These are phyloP conservation scores for Pythium aquatile DNA, from an alignment of 352 stramenopile species.

Conservation along the genomic window DNA sequence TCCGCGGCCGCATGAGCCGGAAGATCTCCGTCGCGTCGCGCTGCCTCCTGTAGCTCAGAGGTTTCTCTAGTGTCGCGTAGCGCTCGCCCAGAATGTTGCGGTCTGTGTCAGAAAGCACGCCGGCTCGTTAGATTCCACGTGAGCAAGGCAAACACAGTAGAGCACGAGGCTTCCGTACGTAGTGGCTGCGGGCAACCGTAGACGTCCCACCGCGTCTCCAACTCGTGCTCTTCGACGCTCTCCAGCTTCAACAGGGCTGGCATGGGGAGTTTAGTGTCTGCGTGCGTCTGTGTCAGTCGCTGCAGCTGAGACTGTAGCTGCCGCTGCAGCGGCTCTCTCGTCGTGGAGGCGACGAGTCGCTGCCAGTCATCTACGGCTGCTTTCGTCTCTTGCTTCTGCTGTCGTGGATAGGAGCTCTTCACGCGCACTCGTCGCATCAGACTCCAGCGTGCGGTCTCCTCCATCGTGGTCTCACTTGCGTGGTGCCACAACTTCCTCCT, in stretches of 20 bases:
- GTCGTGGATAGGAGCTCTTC: background rate
- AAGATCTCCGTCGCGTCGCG: conserved; percentile 20
- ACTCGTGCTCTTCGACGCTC: conserved; percentile 15
- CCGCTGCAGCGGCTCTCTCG: background rate
- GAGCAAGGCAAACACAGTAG: background rate
- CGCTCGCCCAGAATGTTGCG: conserved; percentile 31
- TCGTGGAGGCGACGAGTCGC: background rate
- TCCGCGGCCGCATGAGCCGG: conserved; percentile 19
- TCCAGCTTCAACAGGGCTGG: background rate
- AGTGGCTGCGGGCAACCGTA: conserved; percentile 23
- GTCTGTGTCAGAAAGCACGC: conserved; percentile 5
- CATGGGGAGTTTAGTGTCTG: background rate
- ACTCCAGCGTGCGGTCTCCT: background rate
- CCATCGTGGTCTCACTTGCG: background rate
- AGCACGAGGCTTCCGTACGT: conserved; percentile 12
- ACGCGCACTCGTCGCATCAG: background rate
- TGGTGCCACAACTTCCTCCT: background rate
- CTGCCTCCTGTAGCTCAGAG: conserved; percentile 18
- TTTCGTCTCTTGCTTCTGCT: background rate
- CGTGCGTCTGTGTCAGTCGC: background rate
- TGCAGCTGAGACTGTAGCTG: background rate
- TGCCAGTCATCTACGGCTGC: background rate
- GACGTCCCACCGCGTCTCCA: conserved; percentile 27
- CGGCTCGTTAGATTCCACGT: background rate
- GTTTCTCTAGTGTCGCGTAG: conserved; percentile 18